Base-by-base conservation (phyloP, 73 alveolate species). In the Paramecium octaurelia region DNA sequence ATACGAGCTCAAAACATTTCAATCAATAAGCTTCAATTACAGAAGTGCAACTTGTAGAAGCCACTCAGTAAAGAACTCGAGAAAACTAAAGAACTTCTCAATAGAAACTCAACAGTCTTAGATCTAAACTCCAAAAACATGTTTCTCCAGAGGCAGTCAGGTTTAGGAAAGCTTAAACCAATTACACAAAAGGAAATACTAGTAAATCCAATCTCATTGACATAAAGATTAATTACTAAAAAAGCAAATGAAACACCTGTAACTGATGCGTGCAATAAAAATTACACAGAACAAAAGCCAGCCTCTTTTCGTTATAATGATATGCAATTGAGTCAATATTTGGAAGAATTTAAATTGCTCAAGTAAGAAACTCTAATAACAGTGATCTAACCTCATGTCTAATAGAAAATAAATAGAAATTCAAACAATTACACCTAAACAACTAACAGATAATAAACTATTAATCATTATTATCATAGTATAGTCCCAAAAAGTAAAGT, bases 1-100 rank as follows among this genome's bases (percentile, higher is more conserved):
- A 64, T 64, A 64, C 84, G 84, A 64, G 84, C 84, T 64, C 84
- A 64, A 34, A 27, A 64, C 84, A 64, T 64, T 64, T 31, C 84
- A 64, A 31, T 64, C 42, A 31, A 34, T 54, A 18, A 54, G 50
- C 84, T 31, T 64, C 27, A 64, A 64, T 31, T 34, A 27, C 11
- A 64, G 9, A 64, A 64, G 42, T 11, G 8, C 46, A 12, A 64
- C 84, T 14, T 31, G 48, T 14, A 64, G 46, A 64, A 64, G 84
- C 84, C 84, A 64, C 21, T 64, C 84, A 16, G 50, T 34, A 9
- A 64, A 24, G 84, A 64, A 64, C 84, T 64, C 42, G 46, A 64
- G n/a, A 64, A 64, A 64, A 23, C 46, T 27, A 64, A 64, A 64
- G 84, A 64, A 48, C 84, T 48, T 31, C 84, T 64, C 84, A 64